Conservation (phyloP, 768 basidiomycete species). For the Naganishia friedmannii region DNA sequence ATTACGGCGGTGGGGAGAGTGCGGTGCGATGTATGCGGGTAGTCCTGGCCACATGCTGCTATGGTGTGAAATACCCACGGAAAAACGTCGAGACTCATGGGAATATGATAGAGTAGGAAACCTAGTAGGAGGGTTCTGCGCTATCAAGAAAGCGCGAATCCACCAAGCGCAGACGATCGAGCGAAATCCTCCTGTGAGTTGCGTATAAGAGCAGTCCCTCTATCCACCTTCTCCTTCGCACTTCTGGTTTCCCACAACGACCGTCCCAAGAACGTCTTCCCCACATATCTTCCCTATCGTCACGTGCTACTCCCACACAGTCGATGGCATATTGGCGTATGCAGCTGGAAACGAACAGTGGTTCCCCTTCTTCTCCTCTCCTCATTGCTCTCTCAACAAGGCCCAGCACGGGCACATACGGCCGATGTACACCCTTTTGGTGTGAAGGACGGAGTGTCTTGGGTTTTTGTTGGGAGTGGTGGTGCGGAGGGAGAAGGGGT, state of each 20-base stretch:
- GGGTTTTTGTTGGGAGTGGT: constrained; percentile 18
- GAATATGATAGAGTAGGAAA: no score
- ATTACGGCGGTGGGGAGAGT: no score
- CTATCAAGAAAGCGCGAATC: background rate
- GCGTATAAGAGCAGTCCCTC: constrained; percentile 1
- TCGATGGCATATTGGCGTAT: constrained; percentile 25
- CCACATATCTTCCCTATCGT: constrained; percentile 26
- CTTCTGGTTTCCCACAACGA: constrained; percentile 1
- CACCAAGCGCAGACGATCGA: background rate
- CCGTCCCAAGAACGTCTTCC: constrained; percentile 25
- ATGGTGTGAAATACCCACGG: no score
- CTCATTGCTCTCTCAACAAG: constrained; percentile 1
- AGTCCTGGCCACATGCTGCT: no score
- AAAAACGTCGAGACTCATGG: background rate
- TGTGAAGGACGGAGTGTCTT: constrained; percentile 25
- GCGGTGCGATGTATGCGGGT: no score
- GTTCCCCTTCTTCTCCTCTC: constrained; percentile 4
- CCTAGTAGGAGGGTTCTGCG: no score
- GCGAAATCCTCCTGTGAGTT: background rate
- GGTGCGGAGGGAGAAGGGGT: background rate
- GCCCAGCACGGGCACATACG: constrained; percentile 18
- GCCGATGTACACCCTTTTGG: constrained; percentile 27
- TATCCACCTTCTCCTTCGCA: background rate
- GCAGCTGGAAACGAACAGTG: constrained; percentile 25
- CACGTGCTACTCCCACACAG: constrained; percentile 20